Evolutionary conservation across 2,329 filamentous ascomycete genomes (phyloP).

Genomic region (Colletotrichum liriopes): DNA sequence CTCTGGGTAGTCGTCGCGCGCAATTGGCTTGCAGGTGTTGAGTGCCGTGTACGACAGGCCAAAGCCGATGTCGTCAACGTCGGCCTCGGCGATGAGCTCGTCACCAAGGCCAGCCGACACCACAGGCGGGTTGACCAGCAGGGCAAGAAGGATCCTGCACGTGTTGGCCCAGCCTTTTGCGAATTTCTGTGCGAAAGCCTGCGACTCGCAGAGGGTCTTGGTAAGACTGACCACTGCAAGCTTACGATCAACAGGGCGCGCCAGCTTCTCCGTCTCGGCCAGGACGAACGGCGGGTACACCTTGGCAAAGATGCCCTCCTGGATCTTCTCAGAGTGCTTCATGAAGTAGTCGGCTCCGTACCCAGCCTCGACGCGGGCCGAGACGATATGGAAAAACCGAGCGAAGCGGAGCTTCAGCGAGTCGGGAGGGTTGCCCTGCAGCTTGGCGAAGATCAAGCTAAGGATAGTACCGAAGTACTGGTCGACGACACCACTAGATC

Average conservation of each 20-base stretch:
- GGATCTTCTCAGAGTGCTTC: slow-evolving; percentile 84
- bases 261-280: slow-evolving; percentile 89
- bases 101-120: slow-evolving; percentile 77
- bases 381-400: slow-evolving; percentile 94
- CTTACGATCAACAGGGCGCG: slow-evolving; percentile 91
- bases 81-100: slow-evolving; percentile 86
- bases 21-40: slow-evolving; percentile 86
- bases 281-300: slow-evolving; percentile 92
- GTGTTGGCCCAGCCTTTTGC: slow-evolving; percentile 93
- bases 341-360: slow-evolving; percentile 95
- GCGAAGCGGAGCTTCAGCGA: slow-evolving; percentile 90
- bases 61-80: slow-evolving; percentile 95
- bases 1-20: slow-evolving; percentile 88
- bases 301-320: slow-evolving; percentile 83
- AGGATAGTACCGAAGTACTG: slow-evolving; percentile 86
- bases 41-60: slow-evolving; percentile 95
- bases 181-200: slow-evolving; percentile 86
- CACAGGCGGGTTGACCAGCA: slow-evolving; percentile 88
- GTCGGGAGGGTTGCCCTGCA: slow-evolving; percentile 80
- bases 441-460: slow-evolving; percentile 83
- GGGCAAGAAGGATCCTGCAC: slow-evolving; percentile 88
- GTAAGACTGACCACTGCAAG: slow-evolving; percentile 93
- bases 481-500: slow-evolving; percentile 74
- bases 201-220: slow-evolving; percentile 90
- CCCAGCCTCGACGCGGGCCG: slow-evolving; percentile 83